Percentiles rank a stretch among this genome's conserved stretches.
phyloP scores from a whole-genome alignment of 495 filamentous ascomycete species.

The Staphylotrichum longicolle region DNA sequence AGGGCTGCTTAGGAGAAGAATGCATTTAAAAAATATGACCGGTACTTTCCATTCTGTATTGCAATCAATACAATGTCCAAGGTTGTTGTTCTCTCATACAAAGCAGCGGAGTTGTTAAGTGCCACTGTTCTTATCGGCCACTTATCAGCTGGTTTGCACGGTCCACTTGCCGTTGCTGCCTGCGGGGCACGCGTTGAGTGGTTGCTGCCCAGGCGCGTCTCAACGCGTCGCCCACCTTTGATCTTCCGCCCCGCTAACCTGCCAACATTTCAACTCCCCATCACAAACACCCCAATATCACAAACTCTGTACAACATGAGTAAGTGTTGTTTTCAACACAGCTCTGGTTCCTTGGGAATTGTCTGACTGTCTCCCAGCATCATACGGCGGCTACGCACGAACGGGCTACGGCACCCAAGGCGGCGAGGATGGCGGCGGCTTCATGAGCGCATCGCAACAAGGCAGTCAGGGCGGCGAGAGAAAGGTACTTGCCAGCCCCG shows the following conservation, averaged over 20 bases:
- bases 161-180: too few relatives aligned
- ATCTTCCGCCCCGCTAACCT: slow-evolving; percentile 12
- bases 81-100: too few relatives aligned
- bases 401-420: slow-evolving; percentile 41
- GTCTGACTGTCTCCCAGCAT: slow-evolving; percentile 25
- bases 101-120: too few relatives aligned
- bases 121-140: too few relatives aligned
- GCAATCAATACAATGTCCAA: too few relatives aligned
- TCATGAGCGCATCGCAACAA: slow-evolving; percentile 45
- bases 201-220: slow-evolving; percentile 17
- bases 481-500: slow-evolving; percentile 20
- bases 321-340: background rate
- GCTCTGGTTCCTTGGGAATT: background rate
- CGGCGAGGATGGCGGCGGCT: slow-evolving; percentile 48
- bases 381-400: slow-evolving; percentile 43
- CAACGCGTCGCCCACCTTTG: slow-evolving; percentile 12
- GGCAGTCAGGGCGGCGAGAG: slow-evolving; percentile 40
- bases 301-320: background rate
- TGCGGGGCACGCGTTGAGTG: slow-evolving; percentile 16
- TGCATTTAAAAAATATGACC: too few relatives aligned
- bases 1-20: too few relatives aligned
- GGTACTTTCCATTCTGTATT: too few relatives aligned
- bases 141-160: too few relatives aligned
- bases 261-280: background rate
- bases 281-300: background rate